phyloP scores from a whole-genome alignment of 1,139 yeast species.

The Candida frijolesensis region DNA sequence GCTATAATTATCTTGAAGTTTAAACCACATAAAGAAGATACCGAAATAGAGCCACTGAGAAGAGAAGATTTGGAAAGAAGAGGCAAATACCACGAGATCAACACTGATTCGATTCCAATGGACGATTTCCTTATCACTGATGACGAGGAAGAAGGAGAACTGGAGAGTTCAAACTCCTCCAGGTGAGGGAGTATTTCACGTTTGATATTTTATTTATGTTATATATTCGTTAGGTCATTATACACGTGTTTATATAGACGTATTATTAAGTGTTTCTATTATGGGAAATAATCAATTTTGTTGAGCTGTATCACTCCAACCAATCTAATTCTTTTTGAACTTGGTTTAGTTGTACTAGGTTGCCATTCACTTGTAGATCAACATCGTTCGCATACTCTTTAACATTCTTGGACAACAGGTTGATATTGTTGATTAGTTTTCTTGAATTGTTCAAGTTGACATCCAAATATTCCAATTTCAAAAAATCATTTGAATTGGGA shows the following conservation, averaged over 20 bases:
- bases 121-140: constrained; percentile 30
- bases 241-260: constrained; percentile 1
- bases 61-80: constrained; percentile 18
- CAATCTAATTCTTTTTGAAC: constrained; percentile 32
- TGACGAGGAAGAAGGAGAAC: constrained; percentile 20
- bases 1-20: constrained; percentile 60
- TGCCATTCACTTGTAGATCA: constrained; percentile 29
- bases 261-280: not conserved
- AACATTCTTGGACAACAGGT: constrained; percentile 26
- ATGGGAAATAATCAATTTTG: not conserved
- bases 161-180: not conserved
- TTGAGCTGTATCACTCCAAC: constrained; percentile 19
- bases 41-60: constrained; percentile 4
- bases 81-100: constrained; percentile 17
- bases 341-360: constrained; percentile 28
- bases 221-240: constrained; percentile 3
- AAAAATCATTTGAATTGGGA: constrained; percentile 38
- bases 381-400: constrained; percentile 21
- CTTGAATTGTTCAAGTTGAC: constrained; percentile 48
- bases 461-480: constrained; percentile 47
- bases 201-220: not conserved
- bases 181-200: not conserved
- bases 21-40: constrained; percentile 38
- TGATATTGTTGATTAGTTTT: constrained; percentile 37
- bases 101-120: constrained; percentile 23